Evolutionary conservation across 140 eudicot genomes (phyloP).

Genomic region (Flaveria floridana): DNA sequence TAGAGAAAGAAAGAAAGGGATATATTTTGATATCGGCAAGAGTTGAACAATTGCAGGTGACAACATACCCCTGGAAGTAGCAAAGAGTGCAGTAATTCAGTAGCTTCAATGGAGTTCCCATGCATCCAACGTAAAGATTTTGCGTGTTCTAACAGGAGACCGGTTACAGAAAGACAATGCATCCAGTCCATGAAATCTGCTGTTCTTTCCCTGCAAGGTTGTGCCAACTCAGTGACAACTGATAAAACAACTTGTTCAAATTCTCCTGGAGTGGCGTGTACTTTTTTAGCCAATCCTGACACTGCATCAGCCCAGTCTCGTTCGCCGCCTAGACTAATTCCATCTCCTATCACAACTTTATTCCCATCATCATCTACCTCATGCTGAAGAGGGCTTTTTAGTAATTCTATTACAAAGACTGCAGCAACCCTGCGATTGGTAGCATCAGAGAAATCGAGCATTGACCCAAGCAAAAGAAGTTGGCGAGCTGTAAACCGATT

Average conservation of each 20-base stretch:
- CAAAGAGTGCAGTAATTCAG: constrained; percentile 67
- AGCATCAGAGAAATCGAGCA: constrained; percentile 92
- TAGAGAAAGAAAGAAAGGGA: background rate
- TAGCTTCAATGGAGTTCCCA: constrained; percentile 76
- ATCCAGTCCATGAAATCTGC: constrained; percentile 89
- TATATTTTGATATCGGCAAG: background rate
- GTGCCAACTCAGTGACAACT: constrained; percentile 73
- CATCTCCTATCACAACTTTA: constrained; percentile 82
- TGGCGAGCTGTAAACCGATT: constrained; percentile 80
- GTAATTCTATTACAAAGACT: constrained; percentile 61
- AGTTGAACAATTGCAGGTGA: background rate
- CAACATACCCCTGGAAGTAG: constrained; percentile 70
- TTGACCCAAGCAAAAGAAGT: constrained; percentile 69
- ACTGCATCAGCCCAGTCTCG: constrained; percentile 88
- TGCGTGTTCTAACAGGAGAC: constrained; percentile 70
- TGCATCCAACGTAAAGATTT: constrained; percentile 70
- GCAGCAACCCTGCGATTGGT: constrained; percentile 74
- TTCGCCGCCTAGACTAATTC: constrained; percentile 89
- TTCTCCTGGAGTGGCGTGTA: constrained; percentile 78
- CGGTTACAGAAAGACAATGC: constrained; percentile 87
- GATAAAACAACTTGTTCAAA: constrained; percentile 69
- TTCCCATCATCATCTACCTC: constrained; percentile 72
- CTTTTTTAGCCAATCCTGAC: constrained; percentile 63
- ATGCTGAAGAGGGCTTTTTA: constrained; percentile 63
- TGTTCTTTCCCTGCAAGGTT: constrained; percentile 90